Base-by-base conservation (phyloP, 2,329 filamentous ascomycete species). In the Exophiala alcalophila region DNA sequence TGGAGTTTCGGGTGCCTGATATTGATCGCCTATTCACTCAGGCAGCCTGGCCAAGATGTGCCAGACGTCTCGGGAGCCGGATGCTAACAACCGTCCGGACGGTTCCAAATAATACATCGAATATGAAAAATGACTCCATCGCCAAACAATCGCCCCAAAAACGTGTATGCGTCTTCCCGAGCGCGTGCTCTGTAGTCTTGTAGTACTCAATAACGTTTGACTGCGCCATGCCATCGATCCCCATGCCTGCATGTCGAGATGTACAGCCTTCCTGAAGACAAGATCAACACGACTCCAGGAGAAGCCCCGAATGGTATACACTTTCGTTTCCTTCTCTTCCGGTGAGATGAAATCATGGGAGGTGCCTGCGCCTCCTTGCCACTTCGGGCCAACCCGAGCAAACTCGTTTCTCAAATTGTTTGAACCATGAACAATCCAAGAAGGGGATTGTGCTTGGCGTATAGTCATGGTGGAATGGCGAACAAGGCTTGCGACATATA, bases 1-100 rank as follows among this genome's bases (percentile, higher is more conserved):
- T 24, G 39, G 30, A 28, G 24, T 23, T 42, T 23, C 27, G 40
- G 40, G 25, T 43, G 40, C 40, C 40, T 43, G 26, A 43, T 27
- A 28, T 34, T 43, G 14, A 14, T 37, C 32, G 32, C 40, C 33
- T 43, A 33, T 43, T 32, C 20, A 30, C n/a, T n/a, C n/a, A 25
- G 40, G 40, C 32, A 36, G 14, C 26, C 32, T 14, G 30, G 39
- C 39, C 30, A 29, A 29, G 30, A 24, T 34, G 30, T 35, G 14
- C 30, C 18, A 30, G 31, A 43, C 32, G 16, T 25, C 40, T 16
- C 4, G n/a, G n/a, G n/a, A n/a, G n/a, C n/a, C n/a, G 24, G 12
- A 36, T 43, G 16, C 36, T 21, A 35, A 16, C 24, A 24, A 24
- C 15, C 39, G 24, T 23, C 8, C 16, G 24, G 20, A 21, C 39